Evolutionary conservation across 805 yeast species (phyloP).

Genomic region (Metschnikowia lochheadii): DNA sequence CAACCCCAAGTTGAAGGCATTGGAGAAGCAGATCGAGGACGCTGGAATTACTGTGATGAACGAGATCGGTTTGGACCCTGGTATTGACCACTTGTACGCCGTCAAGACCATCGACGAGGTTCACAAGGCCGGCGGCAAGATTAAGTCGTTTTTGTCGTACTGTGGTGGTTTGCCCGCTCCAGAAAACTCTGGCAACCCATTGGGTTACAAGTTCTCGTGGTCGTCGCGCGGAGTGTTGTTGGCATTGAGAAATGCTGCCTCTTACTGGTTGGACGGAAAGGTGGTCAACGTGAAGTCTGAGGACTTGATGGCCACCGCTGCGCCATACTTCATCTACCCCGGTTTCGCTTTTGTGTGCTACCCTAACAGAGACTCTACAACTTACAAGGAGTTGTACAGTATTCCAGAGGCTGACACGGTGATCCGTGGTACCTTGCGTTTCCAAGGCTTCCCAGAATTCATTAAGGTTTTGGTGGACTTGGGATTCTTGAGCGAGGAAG

Average conservation of each 20-base stretch:
- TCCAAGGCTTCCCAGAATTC: constrained; percentile 98
- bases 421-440: constrained; percentile 94
- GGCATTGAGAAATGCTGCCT: constrained; percentile 92
- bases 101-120: constrained; percentile 98
- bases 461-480: constrained; percentile 91
- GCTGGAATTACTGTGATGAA: constrained; percentile 98
- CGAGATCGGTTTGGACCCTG: constrained; percentile 98
- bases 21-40: constrained; percentile 81
- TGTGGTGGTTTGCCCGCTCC: constrained; percentile 99
- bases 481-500: constrained; percentile 83
- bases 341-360: constrained; percentile 93
- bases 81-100: constrained; percentile 97
- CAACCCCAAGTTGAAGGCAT: constrained; percentile 82
- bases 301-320: constrained; percentile 91
- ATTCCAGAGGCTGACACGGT: constrained; percentile 98
- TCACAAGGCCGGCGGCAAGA: constrained; percentile 85
- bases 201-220: constrained; percentile 99
- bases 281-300: constrained; percentile 76
- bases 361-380: constrained; percentile 97
- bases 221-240: constrained; percentile 96
- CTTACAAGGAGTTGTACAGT: constrained; percentile 83
- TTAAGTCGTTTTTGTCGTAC: constrained; percentile 89
- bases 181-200: constrained; percentile 94
- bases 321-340: constrained; percentile 93
- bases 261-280: constrained; percentile 82